A percentile compares a stretch with the other conserved stretches of the same genome.
phyloP scores from a whole-genome alignment of 768 basidiomycete species.

The Mycena albidolilacea region DNA sequence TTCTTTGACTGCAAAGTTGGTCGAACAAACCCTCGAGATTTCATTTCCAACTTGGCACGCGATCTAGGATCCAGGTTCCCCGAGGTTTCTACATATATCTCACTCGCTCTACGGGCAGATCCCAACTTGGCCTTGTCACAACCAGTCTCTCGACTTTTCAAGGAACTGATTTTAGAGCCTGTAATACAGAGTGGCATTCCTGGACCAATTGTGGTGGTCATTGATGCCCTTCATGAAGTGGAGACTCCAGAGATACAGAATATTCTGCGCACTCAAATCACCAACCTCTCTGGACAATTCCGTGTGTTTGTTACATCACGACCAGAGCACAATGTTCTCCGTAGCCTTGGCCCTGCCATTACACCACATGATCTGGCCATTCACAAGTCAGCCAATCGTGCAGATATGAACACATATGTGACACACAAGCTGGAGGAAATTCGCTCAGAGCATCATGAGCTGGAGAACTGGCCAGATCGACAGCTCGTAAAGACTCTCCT shows the following conservation, averaged over 20 bases:
- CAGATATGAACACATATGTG: constrained; percentile 39
- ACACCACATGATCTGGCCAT: constrained; percentile 26
- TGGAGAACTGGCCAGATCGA: constrained; percentile 11
- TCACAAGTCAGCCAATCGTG: constrained; percentile 29
- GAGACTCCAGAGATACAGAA: constrained; percentile 33
- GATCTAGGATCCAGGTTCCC: constrained; percentile 4
- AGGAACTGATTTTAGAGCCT: constrained; percentile 3
- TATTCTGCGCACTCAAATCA: constrained; percentile 38
- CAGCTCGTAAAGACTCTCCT: constrained; percentile 16
- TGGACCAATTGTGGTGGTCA: constrained; percentile 30
- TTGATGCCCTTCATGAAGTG: constrained; percentile 46
- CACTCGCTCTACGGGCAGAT: constrained; percentile 9
- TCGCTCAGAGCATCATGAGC: constrained; percentile 13
- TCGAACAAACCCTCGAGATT: constrained; percentile 29
- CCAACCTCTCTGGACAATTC: constrained; percentile 36
- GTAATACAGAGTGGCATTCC: background rate
- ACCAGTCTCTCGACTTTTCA: background rate
- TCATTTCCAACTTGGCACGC: background rate
- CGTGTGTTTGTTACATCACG: constrained; percentile 44
- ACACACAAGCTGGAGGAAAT: constrained; percentile 36
- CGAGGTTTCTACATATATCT: background rate
- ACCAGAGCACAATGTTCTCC: constrained; percentile 30
- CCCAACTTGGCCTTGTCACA: constrained; percentile 3
- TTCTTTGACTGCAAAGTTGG: constrained; percentile 41
- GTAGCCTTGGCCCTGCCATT: constrained; percentile 15